Percentiles rank a stretch among this genome's conserved stretches.
These are phyloP conservation scores for Colletotrichum australisinense DNA, from an alignment of 2,329 filamentous ascomycete genomes.

Conservation along the genomic window DNA sequence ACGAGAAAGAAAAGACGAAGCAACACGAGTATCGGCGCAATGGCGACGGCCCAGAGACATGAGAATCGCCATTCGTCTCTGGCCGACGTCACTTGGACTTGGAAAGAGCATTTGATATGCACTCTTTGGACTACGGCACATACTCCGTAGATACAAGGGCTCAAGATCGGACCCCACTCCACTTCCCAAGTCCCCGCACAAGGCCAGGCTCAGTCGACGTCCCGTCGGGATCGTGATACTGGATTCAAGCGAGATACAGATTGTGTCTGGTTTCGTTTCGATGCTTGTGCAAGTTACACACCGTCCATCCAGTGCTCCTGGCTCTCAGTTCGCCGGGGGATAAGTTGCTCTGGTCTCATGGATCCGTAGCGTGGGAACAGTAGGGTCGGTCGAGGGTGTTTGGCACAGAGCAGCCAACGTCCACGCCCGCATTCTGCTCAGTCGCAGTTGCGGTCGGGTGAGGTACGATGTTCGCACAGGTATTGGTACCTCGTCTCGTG, in stretches of 20 bases:
- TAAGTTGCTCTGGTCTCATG: conserved; percentile 22
- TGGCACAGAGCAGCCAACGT: conserved; percentile 21
- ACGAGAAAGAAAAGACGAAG: conserved; percentile 1
- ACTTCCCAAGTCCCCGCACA: not conserved
- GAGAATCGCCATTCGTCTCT: not conserved
- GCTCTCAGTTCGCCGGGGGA: conserved; percentile 20
- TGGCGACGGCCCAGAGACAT: not conserved
- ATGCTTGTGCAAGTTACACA: conserved; percentile 18
- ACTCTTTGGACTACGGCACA: not conserved
- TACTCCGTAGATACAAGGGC: conserved; percentile 5
- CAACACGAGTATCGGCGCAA: not conserved
- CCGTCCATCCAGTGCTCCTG: conserved; percentile 17
- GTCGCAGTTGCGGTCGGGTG: conserved; percentile 33
- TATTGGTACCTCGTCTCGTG: conserved; percentile 12
- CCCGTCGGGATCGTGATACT: conserved; percentile 3
- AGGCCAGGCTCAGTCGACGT: not conserved
- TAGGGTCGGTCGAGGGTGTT: conserved; percentile 27
- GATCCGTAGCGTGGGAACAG: conserved; percentile 21
- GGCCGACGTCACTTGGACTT: not conserved
- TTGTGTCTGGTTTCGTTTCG: conserved; percentile 18
- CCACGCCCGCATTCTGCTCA: conserved; percentile 13
- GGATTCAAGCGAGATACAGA: not conserved
- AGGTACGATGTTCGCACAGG: conserved; percentile 15
- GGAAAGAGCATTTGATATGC: not conserved
- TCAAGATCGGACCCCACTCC: conserved; percentile 5